phyloP scores from a whole-genome alignment of 805 yeast species.

The Wickerhamomyces rabaulensis region DNA sequence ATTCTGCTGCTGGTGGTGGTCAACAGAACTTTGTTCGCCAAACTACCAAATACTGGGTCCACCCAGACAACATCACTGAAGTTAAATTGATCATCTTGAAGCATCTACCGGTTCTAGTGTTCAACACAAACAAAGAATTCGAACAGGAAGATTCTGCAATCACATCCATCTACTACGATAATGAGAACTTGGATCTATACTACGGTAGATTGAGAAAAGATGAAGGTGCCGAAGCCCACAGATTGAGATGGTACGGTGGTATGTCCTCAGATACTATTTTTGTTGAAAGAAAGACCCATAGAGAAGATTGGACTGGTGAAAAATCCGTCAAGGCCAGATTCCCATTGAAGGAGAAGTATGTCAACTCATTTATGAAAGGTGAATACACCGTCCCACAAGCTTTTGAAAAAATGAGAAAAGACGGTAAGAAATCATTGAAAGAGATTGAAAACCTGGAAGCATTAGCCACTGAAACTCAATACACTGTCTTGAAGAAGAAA shows the following conservation, averaged over 20 bases:
- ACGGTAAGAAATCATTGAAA: slow-evolving; percentile 79
- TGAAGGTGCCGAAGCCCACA: slow-evolving; percentile 98
- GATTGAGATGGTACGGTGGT: slow-evolving; percentile 99
- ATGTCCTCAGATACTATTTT: slow-evolving; percentile 90
- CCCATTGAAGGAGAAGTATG: slow-evolving; percentile 84
- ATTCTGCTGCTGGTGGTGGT: slow-evolving; percentile 95
- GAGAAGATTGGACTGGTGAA: slow-evolving; percentile 99
- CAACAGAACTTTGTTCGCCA: slow-evolving; percentile 98
- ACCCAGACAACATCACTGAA: slow-evolving; percentile 96
- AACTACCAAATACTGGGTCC: slow-evolving; percentile 99
- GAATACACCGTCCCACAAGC: slow-evolving; percentile 82
- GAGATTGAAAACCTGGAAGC: slow-evolving; percentile 92
- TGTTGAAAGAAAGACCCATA: slow-evolving; percentile 95
- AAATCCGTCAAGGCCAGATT: slow-evolving; percentile 98
- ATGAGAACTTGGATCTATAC: slow-evolving; percentile 82
- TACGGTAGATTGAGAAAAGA: slow-evolving; percentile 92
- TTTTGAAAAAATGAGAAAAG: slow-evolving; percentile 88
- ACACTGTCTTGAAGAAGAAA: slow-evolving; percentile 75
- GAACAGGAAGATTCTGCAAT: slow-evolving; percentile 93
- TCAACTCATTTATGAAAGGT: slow-evolving; percentile 80
- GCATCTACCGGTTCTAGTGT: slow-evolving; percentile 94
- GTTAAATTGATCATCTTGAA: slow-evolving; percentile 86
- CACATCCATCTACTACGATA: slow-evolving; percentile 94
- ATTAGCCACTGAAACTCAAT: slow-evolving; percentile 89
- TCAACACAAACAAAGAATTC: slow-evolving; percentile 94